Evolutionary conservation across 768 basidiomycete species (phyloP).

Genomic region (Nidularia pulvinata): DNA sequence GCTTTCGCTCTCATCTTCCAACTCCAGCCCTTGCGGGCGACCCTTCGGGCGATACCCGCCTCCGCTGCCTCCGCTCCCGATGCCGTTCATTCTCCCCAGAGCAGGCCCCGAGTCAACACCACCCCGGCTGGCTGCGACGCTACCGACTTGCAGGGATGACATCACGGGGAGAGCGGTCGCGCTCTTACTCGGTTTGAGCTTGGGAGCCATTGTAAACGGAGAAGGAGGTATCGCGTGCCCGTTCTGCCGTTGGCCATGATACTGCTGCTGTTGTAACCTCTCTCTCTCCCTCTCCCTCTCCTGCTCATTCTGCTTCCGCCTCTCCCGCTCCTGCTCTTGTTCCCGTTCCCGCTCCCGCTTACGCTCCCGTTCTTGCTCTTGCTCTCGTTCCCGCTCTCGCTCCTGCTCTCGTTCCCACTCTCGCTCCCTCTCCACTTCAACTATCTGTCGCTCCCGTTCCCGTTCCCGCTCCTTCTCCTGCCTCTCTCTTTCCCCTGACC

Average conservation of each 20-base stretch:
- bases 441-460: background rate
- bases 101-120: conserved; percentile 7
- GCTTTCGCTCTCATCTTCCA: conserved; percentile 66
- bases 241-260: background rate
- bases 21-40: conserved; percentile 60
- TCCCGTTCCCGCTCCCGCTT: background rate
- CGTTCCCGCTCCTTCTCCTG: background rate
- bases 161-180: conserved; percentile 60
- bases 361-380: background rate
- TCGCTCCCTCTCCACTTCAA: background rate
- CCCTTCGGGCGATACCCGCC: conserved; percentile 62
- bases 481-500: background rate
- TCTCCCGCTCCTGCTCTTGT: conserved; percentile 8
- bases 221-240: background rate
- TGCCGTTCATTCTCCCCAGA: background rate
- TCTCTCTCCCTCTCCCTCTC: background rate
- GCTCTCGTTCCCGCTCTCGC: background rate
- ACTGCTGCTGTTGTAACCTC: conserved; percentile 8
- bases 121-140: conserved; percentile 8
- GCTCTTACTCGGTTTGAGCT: conserved; percentile 54
- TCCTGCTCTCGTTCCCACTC: background rate
- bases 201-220: conserved; percentile 13
- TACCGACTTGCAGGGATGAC: conserved; percentile 28
- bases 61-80: conserved; percentile 5
- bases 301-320: conserved; percentile 6